phyloP scores from a whole-genome alignment of 257 asterid genomes.

The Paulownia fortunei region DNA sequence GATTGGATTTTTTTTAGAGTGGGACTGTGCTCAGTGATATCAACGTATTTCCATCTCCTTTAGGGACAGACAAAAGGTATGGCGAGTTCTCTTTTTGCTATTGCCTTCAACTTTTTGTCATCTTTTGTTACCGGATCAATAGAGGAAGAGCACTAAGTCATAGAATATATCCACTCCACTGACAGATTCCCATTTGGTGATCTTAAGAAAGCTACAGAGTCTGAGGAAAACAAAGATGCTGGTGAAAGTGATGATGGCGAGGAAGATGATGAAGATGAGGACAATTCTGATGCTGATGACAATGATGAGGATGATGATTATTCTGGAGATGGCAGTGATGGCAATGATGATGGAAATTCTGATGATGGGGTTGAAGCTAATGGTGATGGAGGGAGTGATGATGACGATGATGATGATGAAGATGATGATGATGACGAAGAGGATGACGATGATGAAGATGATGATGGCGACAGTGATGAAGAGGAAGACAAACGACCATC shows the following conservation, averaged over 20 bases:
- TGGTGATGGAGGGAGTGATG: neutral
- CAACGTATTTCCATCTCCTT: neutral
- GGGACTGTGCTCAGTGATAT: neutral
- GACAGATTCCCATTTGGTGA: slow-evolving; percentile 13
- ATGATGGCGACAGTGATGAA: slow-evolving; percentile 16
- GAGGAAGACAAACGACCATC: slow-evolving; percentile 21
- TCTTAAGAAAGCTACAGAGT: neutral
- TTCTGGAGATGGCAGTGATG: neutral
- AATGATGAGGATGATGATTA: slow-evolving; percentile 2
- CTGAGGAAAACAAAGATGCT: slow-evolving; percentile 20
- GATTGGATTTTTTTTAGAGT: neutral
- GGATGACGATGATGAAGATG: neutral
- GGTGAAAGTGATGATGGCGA: slow-evolving; percentile 6
- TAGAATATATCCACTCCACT: neutral
- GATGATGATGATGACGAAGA: slow-evolving; percentile 16
- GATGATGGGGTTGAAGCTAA: slow-evolving; percentile 15
- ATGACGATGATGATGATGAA: slow-evolving; percentile 7
- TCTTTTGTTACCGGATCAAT: neutral
- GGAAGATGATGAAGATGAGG: neutral
- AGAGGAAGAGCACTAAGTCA: neutral
- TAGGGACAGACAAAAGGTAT: neutral
- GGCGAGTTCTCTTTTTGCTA: neutral
- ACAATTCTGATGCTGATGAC: neutral
- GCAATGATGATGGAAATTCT: slow-evolving; percentile 17
- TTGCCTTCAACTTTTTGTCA: neutral